phyloP scores from a whole-genome alignment of 352 stramenopile species.

The Phytopythium vexans region DNA sequence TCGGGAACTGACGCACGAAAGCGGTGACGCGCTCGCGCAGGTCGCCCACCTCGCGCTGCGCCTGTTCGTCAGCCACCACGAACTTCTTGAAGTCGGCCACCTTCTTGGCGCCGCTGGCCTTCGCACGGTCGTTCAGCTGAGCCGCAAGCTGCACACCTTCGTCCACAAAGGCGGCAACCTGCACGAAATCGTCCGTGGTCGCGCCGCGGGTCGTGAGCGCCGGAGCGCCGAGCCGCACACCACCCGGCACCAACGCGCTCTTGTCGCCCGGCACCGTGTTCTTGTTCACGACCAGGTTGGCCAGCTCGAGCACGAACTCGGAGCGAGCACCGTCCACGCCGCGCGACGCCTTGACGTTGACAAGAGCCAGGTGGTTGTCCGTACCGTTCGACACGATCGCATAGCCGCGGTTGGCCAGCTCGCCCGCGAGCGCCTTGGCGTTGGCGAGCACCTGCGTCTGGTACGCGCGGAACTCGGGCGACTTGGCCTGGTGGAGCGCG shows the following conservation, averaged over 20 bases:
- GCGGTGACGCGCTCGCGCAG: constrained; percentile 89
- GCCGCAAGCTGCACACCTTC: constrained; percentile 92
- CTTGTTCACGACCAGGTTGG: constrained; percentile 99
- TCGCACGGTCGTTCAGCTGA: constrained; percentile 87
- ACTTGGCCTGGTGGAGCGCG: constrained; percentile 94
- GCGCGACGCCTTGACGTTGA: constrained; percentile 95
- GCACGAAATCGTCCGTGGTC: constrained; percentile 93
- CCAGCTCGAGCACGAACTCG: constrained; percentile 95
- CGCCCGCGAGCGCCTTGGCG: constrained; percentile 83
- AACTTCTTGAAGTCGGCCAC: constrained; percentile 89
- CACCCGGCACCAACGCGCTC: constrained; percentile 95
- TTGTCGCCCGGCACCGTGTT: constrained; percentile 98
- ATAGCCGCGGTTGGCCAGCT: constrained; percentile 92
- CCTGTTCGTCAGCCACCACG: constrained; percentile 52
- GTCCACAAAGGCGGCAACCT: constrained; percentile 96
- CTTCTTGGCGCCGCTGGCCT: constrained; percentile 94
- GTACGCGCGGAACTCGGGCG: constrained; percentile 97
- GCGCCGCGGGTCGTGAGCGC: constrained; percentile 95
- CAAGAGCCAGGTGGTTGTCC: constrained; percentile 98
- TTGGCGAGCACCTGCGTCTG: constrained; percentile 95
- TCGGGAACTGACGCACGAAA: constrained; percentile 96
- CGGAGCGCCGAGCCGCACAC: constrained; percentile 96
- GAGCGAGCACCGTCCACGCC: constrained; percentile 94
- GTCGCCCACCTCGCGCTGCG: constrained; percentile 57
- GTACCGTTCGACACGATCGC: constrained; percentile 97